These are phyloP conservation scores for Hypoxylon cercidicola DNA, from an alignment of 495 filamentous ascomycete genomes.

Conservation along the genomic window DNA sequence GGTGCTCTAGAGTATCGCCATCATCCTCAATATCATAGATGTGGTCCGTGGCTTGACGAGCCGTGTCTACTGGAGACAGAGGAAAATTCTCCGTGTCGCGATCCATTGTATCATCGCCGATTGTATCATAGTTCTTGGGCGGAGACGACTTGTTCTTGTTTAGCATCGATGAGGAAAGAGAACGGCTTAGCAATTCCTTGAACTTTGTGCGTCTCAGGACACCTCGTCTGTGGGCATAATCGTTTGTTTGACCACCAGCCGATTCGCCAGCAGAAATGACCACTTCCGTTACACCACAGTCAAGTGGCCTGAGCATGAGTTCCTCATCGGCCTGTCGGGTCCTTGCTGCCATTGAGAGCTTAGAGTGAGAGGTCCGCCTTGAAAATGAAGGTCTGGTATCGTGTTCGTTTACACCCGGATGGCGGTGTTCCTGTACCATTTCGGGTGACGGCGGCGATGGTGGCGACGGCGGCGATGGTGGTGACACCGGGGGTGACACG, in stretches of 20 bases:
- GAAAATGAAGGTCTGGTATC: constrained; percentile 3
- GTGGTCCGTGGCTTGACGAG: neutral
- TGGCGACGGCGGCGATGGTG: no score
- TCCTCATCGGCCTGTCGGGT: constrained; percentile 2
- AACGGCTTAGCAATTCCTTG: constrained; percentile 31
- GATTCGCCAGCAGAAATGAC: constrained; percentile 20
- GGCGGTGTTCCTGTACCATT: constrained; percentile 2
- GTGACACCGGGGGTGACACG: constrained; percentile 6
- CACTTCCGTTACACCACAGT: constrained; percentile 28
- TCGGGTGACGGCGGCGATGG: constrained; percentile 12
- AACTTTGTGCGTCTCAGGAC: constrained; percentile 23
- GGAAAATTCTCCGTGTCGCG: constrained; percentile 11
- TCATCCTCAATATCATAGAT: neutral
- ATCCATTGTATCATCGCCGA: constrained; percentile 16
- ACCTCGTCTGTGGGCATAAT: constrained; percentile 5
- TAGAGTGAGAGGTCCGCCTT: constrained; percentile 1
- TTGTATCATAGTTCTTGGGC: constrained; percentile 19
- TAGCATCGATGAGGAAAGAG: constrained; percentile 15
- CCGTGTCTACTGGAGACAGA: constrained; percentile 14
- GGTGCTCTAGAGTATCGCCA: constrained; percentile 17
- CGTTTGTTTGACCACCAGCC: neutral
- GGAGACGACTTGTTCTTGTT: constrained; percentile 15
- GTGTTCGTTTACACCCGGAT: constrained; percentile 4
- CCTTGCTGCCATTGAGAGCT: neutral
- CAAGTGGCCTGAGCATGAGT: constrained; percentile 13